A percentile compares a stretch with the other conserved stretches of the same genome.
phyloP scores from a whole-genome alignment of 495 filamentous ascomycete species.

The Pyrenula aspistea region DNA sequence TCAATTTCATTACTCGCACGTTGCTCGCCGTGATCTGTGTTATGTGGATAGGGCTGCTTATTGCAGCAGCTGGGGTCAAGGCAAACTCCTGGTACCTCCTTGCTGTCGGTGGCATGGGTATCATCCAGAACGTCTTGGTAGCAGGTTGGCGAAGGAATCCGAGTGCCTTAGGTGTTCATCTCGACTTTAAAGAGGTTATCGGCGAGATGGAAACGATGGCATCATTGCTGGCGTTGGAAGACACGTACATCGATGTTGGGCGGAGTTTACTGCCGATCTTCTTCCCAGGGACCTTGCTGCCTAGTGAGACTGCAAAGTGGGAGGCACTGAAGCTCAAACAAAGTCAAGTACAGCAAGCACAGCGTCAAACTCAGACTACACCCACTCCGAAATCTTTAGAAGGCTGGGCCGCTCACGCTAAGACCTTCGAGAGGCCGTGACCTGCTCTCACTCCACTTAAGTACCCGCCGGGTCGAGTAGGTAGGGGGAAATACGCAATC shows the following conservation, averaged over 20 bases:
- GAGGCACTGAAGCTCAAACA: no score
- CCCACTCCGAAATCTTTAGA: no score
- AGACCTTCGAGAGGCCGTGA: no score
- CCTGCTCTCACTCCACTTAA: no score
- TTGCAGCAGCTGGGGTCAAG: not conserved
- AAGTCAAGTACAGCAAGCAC: no score
- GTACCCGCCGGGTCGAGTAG: no score
- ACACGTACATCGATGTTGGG: slow-evolving; percentile 12
- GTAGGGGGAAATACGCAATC: no score
- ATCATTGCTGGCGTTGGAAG: slow-evolving; percentile 18
- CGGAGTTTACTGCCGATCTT: slow-evolving; percentile 20
- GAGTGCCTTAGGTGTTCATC: slow-evolving; percentile 15
- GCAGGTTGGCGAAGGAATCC: slow-evolving; percentile 21
- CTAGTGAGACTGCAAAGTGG: no score
- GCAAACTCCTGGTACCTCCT: slow-evolving; percentile 11
- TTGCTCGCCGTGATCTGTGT: no score
- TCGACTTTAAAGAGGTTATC: slow-evolving; percentile 17
- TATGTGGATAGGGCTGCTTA: not conserved
- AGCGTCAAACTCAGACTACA: no score
- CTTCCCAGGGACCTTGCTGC: slow-evolving; percentile 21
- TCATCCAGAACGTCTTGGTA: slow-evolving; percentile 30
- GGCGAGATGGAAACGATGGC: slow-evolving; percentile 19
- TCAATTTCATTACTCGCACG: not conserved
- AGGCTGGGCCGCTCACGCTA: no score
- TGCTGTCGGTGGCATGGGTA: slow-evolving; percentile 29